These are phyloP conservation scores for Pythium aristosporum DNA, from an alignment of 352 stramenopile genomes.

Conservation along the genomic window DNA sequence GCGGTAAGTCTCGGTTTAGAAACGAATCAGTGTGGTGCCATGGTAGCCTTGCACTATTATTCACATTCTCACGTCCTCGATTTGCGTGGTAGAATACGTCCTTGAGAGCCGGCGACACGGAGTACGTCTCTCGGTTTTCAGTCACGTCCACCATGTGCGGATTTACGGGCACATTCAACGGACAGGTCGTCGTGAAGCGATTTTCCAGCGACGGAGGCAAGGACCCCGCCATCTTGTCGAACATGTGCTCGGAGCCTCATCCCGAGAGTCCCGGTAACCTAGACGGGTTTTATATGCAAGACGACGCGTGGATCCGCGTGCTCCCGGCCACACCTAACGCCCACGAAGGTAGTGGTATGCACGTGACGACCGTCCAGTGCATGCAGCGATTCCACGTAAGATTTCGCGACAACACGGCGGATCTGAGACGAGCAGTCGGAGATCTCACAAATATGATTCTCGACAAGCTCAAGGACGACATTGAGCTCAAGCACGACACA, in stretches of 20 bases:
- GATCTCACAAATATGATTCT: constrained; percentile 8
- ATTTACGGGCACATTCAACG: constrained; percentile 8
- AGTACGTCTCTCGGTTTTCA: constrained; percentile 2
- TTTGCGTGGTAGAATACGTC: neutral
- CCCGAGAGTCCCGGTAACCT: neutral
- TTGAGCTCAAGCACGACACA: constrained; percentile 21
- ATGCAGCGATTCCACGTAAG: constrained; percentile 5
- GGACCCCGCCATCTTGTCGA: constrained; percentile 5
- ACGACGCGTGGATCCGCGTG: constrained; percentile 8
- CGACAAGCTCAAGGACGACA: constrained; percentile 16
- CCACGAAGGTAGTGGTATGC: neutral
- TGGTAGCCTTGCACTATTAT: neutral
- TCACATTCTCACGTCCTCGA: no score
- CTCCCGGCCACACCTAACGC: neutral
- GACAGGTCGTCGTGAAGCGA: constrained; percentile 9
- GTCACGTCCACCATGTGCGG: neutral
- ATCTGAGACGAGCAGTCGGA: neutral
- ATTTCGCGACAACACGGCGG: neutral
- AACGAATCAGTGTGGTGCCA: neutral
- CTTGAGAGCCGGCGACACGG: neutral
- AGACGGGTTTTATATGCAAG: constrained; percentile 1
- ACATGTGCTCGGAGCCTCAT: constrained; percentile 1
- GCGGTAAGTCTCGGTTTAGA: constrained; percentile 6
- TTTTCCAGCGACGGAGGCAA: neutral
- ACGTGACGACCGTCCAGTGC: constrained; percentile 11